Base-by-base conservation (phyloP, 306 rosid species). In the Sicyos edulis region DNA sequence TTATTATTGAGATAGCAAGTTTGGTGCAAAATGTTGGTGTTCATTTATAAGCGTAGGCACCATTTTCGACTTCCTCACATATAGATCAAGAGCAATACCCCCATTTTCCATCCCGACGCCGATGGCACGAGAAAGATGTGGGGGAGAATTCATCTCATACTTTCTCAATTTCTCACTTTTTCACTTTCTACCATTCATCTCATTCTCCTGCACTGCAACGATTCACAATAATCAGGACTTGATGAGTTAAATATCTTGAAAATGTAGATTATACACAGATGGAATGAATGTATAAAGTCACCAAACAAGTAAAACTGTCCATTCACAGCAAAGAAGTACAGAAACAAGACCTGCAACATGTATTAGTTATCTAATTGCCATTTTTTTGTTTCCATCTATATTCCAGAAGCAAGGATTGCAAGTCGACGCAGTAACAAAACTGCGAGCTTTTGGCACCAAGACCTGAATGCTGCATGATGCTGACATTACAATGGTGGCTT, bases 351-450 rank as follows among this genome's bases (percentile, higher is more conserved):
- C 54, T 44, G 71, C 71, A 19, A 21, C 55, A 45, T 67, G 20
- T 20, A 45, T 42, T 55, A 49, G 19, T 42, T 67, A 67, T 47
- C 42, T 67, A 44, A 67, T 7, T 24, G 10, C 7, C 40, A 45
- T 67, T 67, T 10, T 10, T 64, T 47, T 14, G 4, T 67, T 47
- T 45, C 47, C 72, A 21, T 67, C 72, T 11, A 47, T 11, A 20
- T 10, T 15, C 6, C 15, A 32, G 55, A 67, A 67, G 55, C 55
- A 67, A 40, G 72, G 55, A 67, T 12, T 44, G 72, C n/a, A 14
- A 67, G 55, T 67, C 40, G 19, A 44, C 55, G 19, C 7, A 12
- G 40, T 22, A 45, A 67, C 40, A 7, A 13, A 67, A 67, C n/a
- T 8, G 37, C 29, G 1, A 21, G 47, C 71, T 65, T 65, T 44